Conservation (phyloP, 2,329 filamentous ascomycete genomes). For the Pezicula radicicola region DNA sequence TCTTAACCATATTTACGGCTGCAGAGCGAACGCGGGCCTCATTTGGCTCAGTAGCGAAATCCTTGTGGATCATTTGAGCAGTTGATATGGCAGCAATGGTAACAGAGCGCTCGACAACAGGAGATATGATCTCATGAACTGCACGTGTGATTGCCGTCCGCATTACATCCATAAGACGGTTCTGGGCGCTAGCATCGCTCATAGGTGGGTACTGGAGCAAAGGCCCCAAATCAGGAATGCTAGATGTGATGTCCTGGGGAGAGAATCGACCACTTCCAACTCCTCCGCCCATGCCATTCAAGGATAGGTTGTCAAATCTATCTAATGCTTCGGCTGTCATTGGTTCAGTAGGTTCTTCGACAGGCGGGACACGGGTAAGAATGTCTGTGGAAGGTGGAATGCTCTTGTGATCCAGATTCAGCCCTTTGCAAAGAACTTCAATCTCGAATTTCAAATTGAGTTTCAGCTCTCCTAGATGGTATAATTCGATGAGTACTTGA, state of each 20-base stretch:
- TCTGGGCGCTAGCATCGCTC: conserved; percentile 72
- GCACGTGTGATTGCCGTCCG: conserved; percentile 83
- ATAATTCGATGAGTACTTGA: conserved; percentile 85
- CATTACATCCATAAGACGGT: conserved; percentile 72
- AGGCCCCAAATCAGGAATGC: conserved; percentile 79
- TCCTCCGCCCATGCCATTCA: conserved; percentile 69
- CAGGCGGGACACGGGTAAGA: conserved; percentile 63
- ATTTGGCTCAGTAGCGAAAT: conserved; percentile 91
- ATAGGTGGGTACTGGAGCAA: conserved; percentile 78
- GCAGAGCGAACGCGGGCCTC: conserved; percentile 82
- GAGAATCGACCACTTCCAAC: conserved; percentile 72
- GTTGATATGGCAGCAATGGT: conserved; percentile 98
- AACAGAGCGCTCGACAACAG: conserved; percentile 94
- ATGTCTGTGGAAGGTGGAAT: conserved; percentile 88
- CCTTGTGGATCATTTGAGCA: conserved; percentile 91
- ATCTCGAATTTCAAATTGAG: conserved; percentile 98
- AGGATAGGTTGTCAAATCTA: conserved; percentile 76
- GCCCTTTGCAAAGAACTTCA: conserved; percentile 90
- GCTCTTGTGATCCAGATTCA: conserved; percentile 87
- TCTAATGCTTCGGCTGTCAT: conserved; percentile 67
- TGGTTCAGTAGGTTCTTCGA: conserved; percentile 57
- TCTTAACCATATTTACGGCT: conserved; percentile 91
- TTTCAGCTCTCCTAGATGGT: conserved; percentile 89
- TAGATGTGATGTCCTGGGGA: conserved; percentile 72
- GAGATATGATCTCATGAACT: conserved; percentile 93